A percentile compares a stretch with the other conserved stretches of the same genome.
Evolutionary conservation across 2,329 filamentous ascomycete species (phyloP).

Genomic region (Myriosclerotinia scirpicola): DNA sequence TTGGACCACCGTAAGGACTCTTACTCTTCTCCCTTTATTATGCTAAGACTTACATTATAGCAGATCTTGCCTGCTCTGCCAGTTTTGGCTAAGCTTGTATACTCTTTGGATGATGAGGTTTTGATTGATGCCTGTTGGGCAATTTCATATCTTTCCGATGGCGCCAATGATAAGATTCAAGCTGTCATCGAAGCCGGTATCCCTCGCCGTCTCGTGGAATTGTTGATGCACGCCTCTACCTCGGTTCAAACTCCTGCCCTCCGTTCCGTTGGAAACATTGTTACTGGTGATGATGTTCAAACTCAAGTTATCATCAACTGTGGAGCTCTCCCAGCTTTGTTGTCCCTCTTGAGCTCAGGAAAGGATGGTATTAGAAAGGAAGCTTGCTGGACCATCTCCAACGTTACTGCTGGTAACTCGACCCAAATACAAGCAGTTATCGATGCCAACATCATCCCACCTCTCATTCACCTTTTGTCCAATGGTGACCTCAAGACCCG

Average conservation of each 20-base stretch:
- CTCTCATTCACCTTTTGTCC: constrained; percentile 90
- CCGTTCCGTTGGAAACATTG: constrained; percentile 96
- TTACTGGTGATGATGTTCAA: constrained; percentile 97
- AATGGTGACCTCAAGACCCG: constrained; percentile 99
- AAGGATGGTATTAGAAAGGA: constrained; percentile 99
- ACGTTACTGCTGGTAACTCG: constrained; percentile 97
- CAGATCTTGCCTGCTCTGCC: constrained; percentile 94
- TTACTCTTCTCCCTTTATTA: constrained; percentile 22
- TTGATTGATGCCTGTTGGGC: constrained; percentile 99
- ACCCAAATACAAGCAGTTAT: constrained; percentile 96
- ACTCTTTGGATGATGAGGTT: constrained; percentile 97
- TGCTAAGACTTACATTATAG: constrained; percentile 36
- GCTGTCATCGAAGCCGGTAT: constrained; percentile 98
- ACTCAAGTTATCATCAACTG: constrained; percentile 99
- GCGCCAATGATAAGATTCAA: constrained; percentile 98
- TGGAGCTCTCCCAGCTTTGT: constrained; percentile 84
- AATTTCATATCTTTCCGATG: constrained; percentile 97
- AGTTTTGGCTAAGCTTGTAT: constrained; percentile 94
- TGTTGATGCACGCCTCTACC: constrained; percentile 96
- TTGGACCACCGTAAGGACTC: constrained; percentile 80
- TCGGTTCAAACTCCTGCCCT: constrained; percentile 97
- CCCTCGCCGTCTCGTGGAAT: constrained; percentile 90
- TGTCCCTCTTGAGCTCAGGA: constrained; percentile 90
- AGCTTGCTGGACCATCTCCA: constrained; percentile 99
- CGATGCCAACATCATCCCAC: constrained; percentile 94